Conservation (phyloP, 257 asterid genomes). For the Fraxinus quadrangulata region DNA sequence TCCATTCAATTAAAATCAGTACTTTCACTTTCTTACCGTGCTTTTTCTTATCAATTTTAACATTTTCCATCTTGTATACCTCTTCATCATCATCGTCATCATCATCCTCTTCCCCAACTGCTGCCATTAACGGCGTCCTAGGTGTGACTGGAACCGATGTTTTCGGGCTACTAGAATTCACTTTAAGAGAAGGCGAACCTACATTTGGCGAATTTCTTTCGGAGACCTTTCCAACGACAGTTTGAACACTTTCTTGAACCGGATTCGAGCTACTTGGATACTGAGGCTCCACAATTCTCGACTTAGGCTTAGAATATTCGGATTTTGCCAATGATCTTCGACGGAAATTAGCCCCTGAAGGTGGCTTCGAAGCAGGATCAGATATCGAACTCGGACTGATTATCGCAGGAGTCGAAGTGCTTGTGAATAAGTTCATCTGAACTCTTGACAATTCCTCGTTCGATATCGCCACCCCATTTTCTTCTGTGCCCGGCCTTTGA, state of each 20-base stretch:
- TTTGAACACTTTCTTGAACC: constrained; percentile 27
- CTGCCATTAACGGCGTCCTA: constrained; percentile 58
- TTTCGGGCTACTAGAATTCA: constrained; percentile 29
- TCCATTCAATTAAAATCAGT: constrained; percentile 50
- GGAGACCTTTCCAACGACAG: constrained; percentile 36
- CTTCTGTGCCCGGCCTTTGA: constrained; percentile 33
- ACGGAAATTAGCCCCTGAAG: constrained; percentile 30
- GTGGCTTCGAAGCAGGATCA: constrained; percentile 38
- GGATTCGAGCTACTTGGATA: constrained; percentile 31
- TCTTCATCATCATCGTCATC: constrained; percentile 48
- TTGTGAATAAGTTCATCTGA: constrained; percentile 39
- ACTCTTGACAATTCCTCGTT: constrained; percentile 30
- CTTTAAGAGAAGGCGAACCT: constrained; percentile 30
- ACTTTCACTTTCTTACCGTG: constrained; percentile 45
- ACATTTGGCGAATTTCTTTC: constrained; percentile 28
- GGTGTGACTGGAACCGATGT: constrained; percentile 59
- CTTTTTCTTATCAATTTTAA: constrained; percentile 27
- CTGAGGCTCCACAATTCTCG: constrained; percentile 67
- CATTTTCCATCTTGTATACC: constrained; percentile 46
- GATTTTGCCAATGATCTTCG: constrained; percentile 32
- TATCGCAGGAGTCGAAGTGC: constrained; percentile 32
- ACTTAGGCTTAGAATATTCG: constrained; percentile 53
- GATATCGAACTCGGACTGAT: constrained; percentile 10
- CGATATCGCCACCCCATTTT: constrained; percentile 5
- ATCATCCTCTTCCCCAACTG: constrained; percentile 34